These are phyloP conservation scores for Thyridium curvatum DNA, from an alignment of 2,329 filamentous ascomycete species.

Conservation along the genomic window DNA sequence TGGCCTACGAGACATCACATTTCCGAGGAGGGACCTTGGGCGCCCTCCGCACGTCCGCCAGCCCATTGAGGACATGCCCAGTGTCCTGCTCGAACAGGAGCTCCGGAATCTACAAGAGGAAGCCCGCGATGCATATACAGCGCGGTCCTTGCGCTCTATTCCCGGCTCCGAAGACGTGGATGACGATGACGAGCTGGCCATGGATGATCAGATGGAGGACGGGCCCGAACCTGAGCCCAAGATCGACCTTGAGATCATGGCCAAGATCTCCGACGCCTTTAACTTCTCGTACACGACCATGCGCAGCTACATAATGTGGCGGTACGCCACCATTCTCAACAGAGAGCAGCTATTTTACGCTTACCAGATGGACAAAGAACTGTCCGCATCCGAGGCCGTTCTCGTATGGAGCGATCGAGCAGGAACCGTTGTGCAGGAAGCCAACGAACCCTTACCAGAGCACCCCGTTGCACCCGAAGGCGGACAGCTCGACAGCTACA, in stretches of 20 bases:
- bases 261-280: constrained; percentile 10
- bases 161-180: constrained; percentile 7
- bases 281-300: constrained; percentile 10
- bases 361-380: constrained; percentile 10
- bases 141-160: constrained; percentile 4
- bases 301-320: constrained; percentile 8
- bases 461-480: neutral
- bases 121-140: too few species aligned
- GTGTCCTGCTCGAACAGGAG: too few species aligned
- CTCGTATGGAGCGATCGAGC: constrained; percentile 7
- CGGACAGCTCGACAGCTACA: neutral
- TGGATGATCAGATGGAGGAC: constrained; percentile 13
- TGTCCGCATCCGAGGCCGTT: constrained; percentile 10
- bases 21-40: too few species aligned
- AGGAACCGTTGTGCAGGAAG: neutral
- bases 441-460: neutral
- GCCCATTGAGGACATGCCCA: too few species aligned
- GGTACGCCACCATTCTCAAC: neutral
- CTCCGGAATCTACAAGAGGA: too few species aligned
- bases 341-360: constrained; percentile 7
- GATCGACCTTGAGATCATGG: constrained; percentile 13
- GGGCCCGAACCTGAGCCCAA: constrained; percentile 11
- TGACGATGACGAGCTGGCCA: constrained; percentile 17
- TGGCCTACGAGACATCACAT: too few species aligned
- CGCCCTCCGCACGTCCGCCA: too few species aligned